Evolutionary conservation across 768 basidiomycete genomes (phyloP), one percentile per base, ranked within the genome.

Genomic region (Austroboletus festivus): DNA sequence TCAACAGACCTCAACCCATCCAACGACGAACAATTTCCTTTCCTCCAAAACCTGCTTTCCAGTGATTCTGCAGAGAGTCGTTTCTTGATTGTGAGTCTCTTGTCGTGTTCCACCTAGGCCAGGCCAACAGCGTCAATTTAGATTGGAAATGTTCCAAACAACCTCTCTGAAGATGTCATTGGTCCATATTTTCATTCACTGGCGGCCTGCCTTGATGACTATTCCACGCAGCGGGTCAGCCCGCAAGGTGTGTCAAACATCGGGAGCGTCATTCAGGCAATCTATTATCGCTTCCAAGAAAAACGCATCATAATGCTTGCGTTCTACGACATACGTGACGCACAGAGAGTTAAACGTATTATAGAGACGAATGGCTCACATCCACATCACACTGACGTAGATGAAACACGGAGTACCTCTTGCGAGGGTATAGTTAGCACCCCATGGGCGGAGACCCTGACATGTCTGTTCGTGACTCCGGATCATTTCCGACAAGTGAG

Each of bases 241-340:
- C 33, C 53, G 28, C 51, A 54, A 40, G 19, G 18, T 22, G 43
- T 16, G 37, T 41, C 49, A 13, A 59, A 63, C 16, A 11, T 56
- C 6, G 46, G 53, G 16, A 60, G 62, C 30, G 62, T 63, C 41
- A 74, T 86, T 48, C 81, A 82, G 59, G 81, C 80, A 9, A 74
- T 85, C 42, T 79, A 78, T 53, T 73, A 75, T 30, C 74, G 75
- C 28, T 75, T 74, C 52, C 77, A 77, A 43, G 68, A 71, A 42
- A 70, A 71, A 10, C 70, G 78, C 31, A 82, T 82, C 7, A 66
- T 78, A 37, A 67, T 85, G 38, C 71, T 85, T 51, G 77, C 81
- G 7, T 85, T 86, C 54, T 79, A 75, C 63, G 83, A 87, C 54
- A 61, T 76, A 38, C 75, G 83, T 43, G 69, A 82, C 42, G 77